phyloP scores from a whole-genome alignment of 331 rosid genomes.

The Phaseolus coccineus region DNA sequence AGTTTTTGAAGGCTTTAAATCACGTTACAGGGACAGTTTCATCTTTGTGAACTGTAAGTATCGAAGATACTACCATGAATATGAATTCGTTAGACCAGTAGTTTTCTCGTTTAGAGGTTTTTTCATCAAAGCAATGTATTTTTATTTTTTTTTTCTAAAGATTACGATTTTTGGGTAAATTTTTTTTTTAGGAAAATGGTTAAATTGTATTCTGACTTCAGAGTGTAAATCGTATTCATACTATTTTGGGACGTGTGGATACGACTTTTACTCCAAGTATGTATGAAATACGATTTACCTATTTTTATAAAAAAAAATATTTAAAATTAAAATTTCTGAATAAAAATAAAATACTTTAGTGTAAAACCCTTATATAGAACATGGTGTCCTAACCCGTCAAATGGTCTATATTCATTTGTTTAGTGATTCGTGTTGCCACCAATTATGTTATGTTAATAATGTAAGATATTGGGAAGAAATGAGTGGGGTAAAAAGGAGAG shows the following conservation, averaged over 20 bases:
- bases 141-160: too few species aligned
- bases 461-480: background rate
- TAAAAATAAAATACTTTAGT: too few species aligned
- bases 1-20: conserved; percentile 2
- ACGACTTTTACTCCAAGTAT: too few species aligned
- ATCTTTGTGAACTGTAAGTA: background rate
- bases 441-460: background rate
- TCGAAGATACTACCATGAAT: background rate
- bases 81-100: conserved; percentile 28
- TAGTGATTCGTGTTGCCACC: background rate
- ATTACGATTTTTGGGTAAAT: too few species aligned
- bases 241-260: too few species aligned
- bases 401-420: background rate
- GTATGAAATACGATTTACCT: too few species aligned
- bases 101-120: background rate
- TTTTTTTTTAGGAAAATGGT: too few species aligned
- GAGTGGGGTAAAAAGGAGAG: background rate
- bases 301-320: too few species aligned
- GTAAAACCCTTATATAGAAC: background rate
- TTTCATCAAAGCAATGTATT: too few species aligned
- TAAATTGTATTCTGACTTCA: too few species aligned
- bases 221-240: too few species aligned
- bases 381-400: background rate
- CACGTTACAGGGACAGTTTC: conserved; percentile 1
- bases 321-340: too few species aligned